phyloP scores from a whole-genome alignment of 352 stramenopile species.

The Globisporangium takayamanum region DNA sequence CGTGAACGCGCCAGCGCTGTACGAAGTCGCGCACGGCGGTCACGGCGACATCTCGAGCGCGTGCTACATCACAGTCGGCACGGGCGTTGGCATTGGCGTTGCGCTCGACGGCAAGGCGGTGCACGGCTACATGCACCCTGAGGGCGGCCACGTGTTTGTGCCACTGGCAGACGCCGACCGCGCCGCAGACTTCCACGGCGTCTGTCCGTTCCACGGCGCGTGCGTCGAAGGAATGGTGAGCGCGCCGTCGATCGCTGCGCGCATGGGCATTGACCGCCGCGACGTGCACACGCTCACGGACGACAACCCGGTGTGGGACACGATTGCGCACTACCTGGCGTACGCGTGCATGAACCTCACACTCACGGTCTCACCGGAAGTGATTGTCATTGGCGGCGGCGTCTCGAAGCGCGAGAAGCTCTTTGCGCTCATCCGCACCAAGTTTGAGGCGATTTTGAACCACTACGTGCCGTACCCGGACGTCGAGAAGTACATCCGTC shows the following conservation, averaged over 20 bases:
- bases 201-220: slow-evolving; percentile 86
- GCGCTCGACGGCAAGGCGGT: slow-evolving; percentile 88
- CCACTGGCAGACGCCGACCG: slow-evolving; percentile 69
- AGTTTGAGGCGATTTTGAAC: slow-evolving; percentile 76
- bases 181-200: slow-evolving; percentile 66
- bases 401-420: slow-evolving; percentile 89
- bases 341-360: slow-evolving; percentile 93
- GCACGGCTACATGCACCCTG: slow-evolving; percentile 95
- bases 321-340: slow-evolving; percentile 93
- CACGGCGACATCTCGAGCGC: slow-evolving; percentile 71
- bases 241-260: slow-evolving; percentile 85
- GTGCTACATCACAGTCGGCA: slow-evolving; percentile 96
- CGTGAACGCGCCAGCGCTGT: slow-evolving; percentile 95
- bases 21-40: slow-evolving; percentile 86
- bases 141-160: slow-evolving; percentile 83
- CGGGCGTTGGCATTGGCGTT: slow-evolving; percentile 93
- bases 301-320: slow-evolving; percentile 89
- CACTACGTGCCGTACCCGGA: slow-evolving; percentile 73
- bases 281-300: slow-evolving; percentile 76
- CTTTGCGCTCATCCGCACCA: slow-evolving; percentile 74
- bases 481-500: slow-evolving; percentile 70
- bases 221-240: slow-evolving; percentile 93
- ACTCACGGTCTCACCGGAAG: slow-evolving; percentile 89
- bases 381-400: slow-evolving; percentile 94
- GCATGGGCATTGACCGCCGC: slow-evolving; percentile 67